These are phyloP conservation scores for Leccinum boreale DNA, from an alignment of 768 basidiomycete genomes.

Conservation along the genomic window DNA sequence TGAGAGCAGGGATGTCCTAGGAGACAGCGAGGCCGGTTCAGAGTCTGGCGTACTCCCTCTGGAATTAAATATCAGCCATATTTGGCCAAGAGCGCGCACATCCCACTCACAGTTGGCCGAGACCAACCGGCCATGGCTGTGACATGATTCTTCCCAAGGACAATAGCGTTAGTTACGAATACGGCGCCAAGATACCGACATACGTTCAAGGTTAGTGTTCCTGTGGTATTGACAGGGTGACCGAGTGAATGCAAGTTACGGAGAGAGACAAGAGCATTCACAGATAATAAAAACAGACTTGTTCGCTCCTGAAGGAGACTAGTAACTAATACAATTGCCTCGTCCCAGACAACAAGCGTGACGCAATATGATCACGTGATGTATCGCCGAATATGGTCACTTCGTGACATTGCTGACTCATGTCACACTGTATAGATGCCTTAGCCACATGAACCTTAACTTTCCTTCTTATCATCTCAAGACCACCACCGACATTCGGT, in stretches of 20 bases:
- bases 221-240: not conserved
- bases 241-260: not conserved
- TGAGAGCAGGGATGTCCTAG: constrained; percentile 28
- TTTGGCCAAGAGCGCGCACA: not conserved
- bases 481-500: constrained; percentile 3
- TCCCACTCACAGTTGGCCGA: constrained; percentile 19
- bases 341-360: constrained; percentile 18
- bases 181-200: not conserved
- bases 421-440: constrained; percentile 35
- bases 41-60: constrained; percentile 25
- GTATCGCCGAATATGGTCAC: rapidly evolving
- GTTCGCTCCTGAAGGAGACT: constrained; percentile 1
- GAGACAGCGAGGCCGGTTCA: constrained; percentile 26
- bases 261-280: not conserved
- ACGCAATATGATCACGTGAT: constrained; percentile 23
- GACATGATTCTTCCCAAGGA: constrained; percentile 21
- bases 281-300: constrained; percentile 9
- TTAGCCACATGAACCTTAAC: constrained; percentile 32
- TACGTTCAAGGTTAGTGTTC: constrained; percentile 3
- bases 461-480: constrained; percentile 23
- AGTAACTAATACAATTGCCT: not conserved
- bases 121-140: constrained; percentile 20
- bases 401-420: constrained; percentile 21
- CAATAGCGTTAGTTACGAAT: constrained; percentile 7
- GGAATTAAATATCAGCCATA: not conserved